Evolutionary conservation across 305 asterid genomes (phyloP), one percentile per base, ranked within the genome.

Genomic region (Ilex paraguariensis): DNA sequence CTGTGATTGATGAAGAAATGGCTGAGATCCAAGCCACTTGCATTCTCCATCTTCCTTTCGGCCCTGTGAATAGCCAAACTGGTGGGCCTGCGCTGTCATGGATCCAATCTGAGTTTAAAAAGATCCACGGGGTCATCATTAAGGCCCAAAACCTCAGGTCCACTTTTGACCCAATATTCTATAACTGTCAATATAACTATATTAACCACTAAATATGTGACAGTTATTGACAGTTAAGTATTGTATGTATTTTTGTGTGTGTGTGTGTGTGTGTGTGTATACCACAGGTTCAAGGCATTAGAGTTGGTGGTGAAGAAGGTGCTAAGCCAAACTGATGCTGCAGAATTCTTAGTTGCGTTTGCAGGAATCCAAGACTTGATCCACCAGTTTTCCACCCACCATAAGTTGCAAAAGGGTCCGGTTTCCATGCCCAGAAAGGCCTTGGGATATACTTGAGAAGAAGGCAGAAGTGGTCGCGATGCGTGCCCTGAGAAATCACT

Each of bases 331-430:
- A 78, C 81, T 33, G 93, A 83, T 65, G 98, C 95, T 21, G 98
- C 95, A 13, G 95, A 88, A 36, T 91, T 91, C 63, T 69, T 91
- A 40, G 88, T 82, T 46, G 85, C 87, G 33, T 89, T 88, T 68
- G 77, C 80, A 28, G 83, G 82, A 44, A 78, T 91, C 72, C 95
- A 89, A 58, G 89, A 85, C 15, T 64, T 65, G 5, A 78, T 91
- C 51, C 92, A 84, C 53, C 85, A 79, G 50, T 49, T 73, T 62
- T 70, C 95, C 21, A 44, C 61, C 13, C 78, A 81, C 40, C 54
- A 59, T 16, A 84, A 74, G 68, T 6, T 83, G 42, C 68, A 74
- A 3, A 76, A 59, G 9, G 70, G 73, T 53, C 73, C 73, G 32
- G 75, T 77, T 15, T 52, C 28, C 28, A 21, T 21, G 28, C 28